phyloP scores from a whole-genome alignment of 441 rosid genomes.

The Erodium texanum region DNA sequence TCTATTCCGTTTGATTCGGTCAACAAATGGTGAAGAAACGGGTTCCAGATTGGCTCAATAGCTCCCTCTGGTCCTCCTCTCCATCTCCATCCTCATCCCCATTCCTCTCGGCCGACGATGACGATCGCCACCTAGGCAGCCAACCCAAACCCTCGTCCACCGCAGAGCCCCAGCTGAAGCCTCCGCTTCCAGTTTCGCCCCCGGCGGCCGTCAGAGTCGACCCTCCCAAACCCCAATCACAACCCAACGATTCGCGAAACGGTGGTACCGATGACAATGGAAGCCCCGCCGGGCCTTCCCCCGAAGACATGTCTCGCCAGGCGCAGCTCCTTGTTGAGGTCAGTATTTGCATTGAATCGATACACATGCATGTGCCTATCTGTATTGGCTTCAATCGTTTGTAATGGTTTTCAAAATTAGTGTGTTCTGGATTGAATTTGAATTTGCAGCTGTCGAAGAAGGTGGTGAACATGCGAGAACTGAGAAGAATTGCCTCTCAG shows the following conservation, averaged over 20 bases:
- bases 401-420: constrained; percentile 6
- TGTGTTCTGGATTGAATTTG: constrained; percentile 7
- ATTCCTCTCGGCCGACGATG: neutral
- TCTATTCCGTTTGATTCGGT: neutral
- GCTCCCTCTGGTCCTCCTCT: constrained; percentile 65
- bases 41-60: constrained; percentile 96
- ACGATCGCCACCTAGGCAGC: constrained; percentile 11
- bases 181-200: constrained; percentile 31
- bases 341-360: constrained; percentile 6
- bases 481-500: constrained; percentile 73
- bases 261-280: constrained; percentile 28
- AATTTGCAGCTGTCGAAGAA: constrained; percentile 63
- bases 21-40: constrained; percentile 62
- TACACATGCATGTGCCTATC: neutral
- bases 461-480: constrained; percentile 64
- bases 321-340: constrained; percentile 82
- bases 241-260: constrained; percentile 30
- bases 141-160: constrained; percentile 15
- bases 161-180: constrained; percentile 17
- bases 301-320: constrained; percentile 70
- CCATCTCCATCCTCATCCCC: constrained; percentile 28
- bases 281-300: constrained; percentile 31
- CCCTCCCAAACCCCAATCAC: constrained; percentile 35
- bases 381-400: neutral
- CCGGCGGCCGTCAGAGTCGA: constrained; percentile 22